Conservation (phyloP, 2,329 filamentous ascomycete genomes). For the Macrophomina pseudophaseolina region DNA sequence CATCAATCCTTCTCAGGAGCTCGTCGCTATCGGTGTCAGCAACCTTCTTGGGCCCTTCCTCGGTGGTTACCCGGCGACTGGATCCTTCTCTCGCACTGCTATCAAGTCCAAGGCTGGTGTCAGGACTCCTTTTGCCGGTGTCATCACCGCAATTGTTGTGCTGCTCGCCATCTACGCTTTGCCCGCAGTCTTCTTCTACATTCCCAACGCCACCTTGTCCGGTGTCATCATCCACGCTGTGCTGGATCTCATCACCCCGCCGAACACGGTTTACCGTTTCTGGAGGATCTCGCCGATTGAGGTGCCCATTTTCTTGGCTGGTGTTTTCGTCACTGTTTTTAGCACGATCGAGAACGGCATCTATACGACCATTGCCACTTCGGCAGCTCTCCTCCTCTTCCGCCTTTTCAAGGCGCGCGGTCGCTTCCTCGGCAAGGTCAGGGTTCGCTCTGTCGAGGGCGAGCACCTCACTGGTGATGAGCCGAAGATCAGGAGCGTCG, state of each 20-base stretch:
- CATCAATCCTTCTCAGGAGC: constrained; percentile 93
- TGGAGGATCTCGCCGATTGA: constrained; percentile 93
- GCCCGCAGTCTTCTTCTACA: constrained; percentile 90
- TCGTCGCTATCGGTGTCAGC: constrained; percentile 90
- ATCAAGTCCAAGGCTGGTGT: constrained; percentile 98
- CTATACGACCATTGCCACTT: constrained; percentile 81
- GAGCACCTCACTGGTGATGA: constrained; percentile 75
- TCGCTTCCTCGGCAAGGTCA: constrained; percentile 80
- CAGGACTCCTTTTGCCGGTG: constrained; percentile 84
- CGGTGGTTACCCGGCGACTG: constrained; percentile 89
- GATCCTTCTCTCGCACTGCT: constrained; percentile 93
- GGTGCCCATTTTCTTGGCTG: constrained; percentile 89
- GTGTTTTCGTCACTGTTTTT: constrained; percentile 90
- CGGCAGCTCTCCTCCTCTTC: constrained; percentile 78
- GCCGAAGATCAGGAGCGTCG: constrained; percentile 48
- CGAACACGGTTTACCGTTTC: constrained; percentile 91
- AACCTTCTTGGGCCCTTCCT: constrained; percentile 91
- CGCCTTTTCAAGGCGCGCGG: constrained; percentile 83
- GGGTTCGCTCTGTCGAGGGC: constrained; percentile 81
- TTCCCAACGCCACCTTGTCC: constrained; percentile 78
- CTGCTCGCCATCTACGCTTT: constrained; percentile 89
- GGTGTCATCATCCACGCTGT: constrained; percentile 97
- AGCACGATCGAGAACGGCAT: constrained; percentile 88
- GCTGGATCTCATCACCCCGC: constrained; percentile 86
- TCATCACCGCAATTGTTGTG: constrained; percentile 85